Conservation (phyloP, 2,329 filamentous ascomycete species). For the Talaromyces funiculosus region DNA sequence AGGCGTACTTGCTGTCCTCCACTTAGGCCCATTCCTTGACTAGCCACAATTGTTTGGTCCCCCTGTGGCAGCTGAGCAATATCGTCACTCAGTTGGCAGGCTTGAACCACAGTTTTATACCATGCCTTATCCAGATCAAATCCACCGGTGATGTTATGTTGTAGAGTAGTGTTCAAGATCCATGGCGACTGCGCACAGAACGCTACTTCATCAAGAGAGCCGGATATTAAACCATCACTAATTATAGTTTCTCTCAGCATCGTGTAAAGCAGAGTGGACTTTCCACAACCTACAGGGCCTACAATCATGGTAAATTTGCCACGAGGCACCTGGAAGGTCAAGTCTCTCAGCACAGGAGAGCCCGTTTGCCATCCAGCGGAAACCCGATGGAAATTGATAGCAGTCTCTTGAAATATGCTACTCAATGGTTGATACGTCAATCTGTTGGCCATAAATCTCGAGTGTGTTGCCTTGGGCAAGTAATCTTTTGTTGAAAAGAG, state of each 20-base stretch:
- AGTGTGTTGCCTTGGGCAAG: neutral
- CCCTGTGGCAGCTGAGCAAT: conserved; percentile 17
- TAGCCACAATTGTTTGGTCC: conserved; percentile 21
- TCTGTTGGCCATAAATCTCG: neutral
- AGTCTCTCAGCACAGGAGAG: conserved; percentile 18
- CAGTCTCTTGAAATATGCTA: neutral
- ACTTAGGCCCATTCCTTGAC: conserved; percentile 21
- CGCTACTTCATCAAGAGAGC: neutral
- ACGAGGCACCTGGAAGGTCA: conserved; percentile 16
- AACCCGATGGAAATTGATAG: neutral
- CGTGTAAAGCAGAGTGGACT: conserved; percentile 15
- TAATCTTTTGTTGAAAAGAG: neutral
- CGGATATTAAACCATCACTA: conserved; percentile 8
- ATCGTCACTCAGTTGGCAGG: conserved; percentile 23
- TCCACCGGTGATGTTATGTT: conserved; percentile 21
- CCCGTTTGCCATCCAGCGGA: conserved; percentile 13
- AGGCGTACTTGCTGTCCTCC: conserved; percentile 26
- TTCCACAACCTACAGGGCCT: conserved; percentile 24
- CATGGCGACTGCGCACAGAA: conserved; percentile 18
- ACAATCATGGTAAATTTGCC: conserved; percentile 21
- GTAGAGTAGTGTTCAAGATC: conserved; percentile 16
- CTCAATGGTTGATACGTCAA: neutral
- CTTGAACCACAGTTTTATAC: conserved; percentile 23
- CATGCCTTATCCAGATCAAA: conserved; percentile 17
- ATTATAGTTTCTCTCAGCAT: conserved; percentile 18